A percentile compares a stretch with the other conserved stretches of the same genome.
Conservation (phyloP, 2,329 filamentous ascomycete species). For the Aspergillus thermomutatus region DNA sequence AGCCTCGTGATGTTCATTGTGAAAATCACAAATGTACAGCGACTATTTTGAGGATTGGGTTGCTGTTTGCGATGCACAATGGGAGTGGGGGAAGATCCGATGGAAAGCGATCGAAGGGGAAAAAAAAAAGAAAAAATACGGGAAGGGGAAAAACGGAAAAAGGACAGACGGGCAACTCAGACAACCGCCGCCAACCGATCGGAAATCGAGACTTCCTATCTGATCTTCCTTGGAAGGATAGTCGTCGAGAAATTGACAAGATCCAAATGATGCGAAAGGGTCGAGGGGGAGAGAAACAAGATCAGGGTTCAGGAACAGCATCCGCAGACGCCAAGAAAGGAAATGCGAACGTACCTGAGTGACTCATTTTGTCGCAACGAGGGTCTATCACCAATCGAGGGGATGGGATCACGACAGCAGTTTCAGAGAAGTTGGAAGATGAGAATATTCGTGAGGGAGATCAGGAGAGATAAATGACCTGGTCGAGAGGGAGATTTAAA, state of each 20-base stretch:
- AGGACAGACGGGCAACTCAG: background rate
- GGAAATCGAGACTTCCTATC: no score
- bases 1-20: constrained; percentile 23
- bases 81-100: background rate
- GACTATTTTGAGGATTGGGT: background rate
- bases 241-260: background rate
- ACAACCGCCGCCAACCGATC: background rate
- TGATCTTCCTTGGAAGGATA: background rate
- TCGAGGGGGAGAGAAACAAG: constrained; percentile 1
- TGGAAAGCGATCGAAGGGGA: constrained; percentile 2
- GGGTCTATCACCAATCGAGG: background rate
- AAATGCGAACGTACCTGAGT: background rate
- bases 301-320: constrained; percentile 2
- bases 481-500: background rate
- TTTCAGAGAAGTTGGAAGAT: background rate
- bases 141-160: background rate
- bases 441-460: background rate
- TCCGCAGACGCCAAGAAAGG: constrained; percentile 9
- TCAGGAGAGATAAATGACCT: background rate
- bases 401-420: background rate
- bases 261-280: background rate
- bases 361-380: background rate
- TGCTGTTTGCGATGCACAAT: constrained; percentile 1
- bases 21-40: background rate
- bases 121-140: constrained; percentile 1